Evolutionary conservation across 2,329 filamentous ascomycete species (phyloP).

Genomic region (Colletotrichum abscissum): DNA sequence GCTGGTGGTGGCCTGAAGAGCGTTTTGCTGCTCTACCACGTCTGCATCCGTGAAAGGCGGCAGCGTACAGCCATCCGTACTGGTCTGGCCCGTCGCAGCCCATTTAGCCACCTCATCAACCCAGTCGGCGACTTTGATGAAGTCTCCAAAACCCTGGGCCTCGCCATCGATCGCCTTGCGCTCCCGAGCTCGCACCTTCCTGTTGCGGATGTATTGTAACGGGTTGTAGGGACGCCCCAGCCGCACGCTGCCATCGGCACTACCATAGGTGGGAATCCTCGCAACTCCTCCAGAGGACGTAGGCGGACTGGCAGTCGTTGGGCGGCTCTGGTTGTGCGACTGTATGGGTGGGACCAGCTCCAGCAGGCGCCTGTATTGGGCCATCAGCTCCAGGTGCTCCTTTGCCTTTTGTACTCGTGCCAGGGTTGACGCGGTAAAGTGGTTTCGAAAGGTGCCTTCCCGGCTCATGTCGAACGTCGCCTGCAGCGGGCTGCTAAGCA

Average conservation of each 20-base stretch:
- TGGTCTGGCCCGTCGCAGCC: constrained; percentile 50
- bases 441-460: constrained; percentile 66
- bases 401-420: constrained; percentile 87
- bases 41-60: constrained; percentile 61
- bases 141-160: constrained; percentile 80
- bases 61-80: constrained; percentile 50
- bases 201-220: constrained; percentile 90
- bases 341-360: constrained; percentile 81
- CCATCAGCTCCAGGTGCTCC: constrained; percentile 85
- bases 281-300: constrained; percentile 51
- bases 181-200: constrained; percentile 85
- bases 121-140: constrained; percentile 79
- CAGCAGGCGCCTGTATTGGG: constrained; percentile 86
- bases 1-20: constrained; percentile 53
- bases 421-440: constrained; percentile 83
- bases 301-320: constrained; percentile 54
- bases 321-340: constrained; percentile 47
- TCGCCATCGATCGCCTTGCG: constrained; percentile 79
- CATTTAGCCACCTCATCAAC: constrained; percentile 73
- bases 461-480: constrained; percentile 55
- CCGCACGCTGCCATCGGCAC: constrained; percentile 48
- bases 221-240: constrained; percentile 87
- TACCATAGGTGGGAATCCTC: constrained; percentile 39
- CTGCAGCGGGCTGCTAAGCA: constrained; percentile 58
- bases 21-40: constrained; percentile 47